phyloP scores from a whole-genome alignment of 306 rosid genomes.

The Vigna hirtella region DNA sequence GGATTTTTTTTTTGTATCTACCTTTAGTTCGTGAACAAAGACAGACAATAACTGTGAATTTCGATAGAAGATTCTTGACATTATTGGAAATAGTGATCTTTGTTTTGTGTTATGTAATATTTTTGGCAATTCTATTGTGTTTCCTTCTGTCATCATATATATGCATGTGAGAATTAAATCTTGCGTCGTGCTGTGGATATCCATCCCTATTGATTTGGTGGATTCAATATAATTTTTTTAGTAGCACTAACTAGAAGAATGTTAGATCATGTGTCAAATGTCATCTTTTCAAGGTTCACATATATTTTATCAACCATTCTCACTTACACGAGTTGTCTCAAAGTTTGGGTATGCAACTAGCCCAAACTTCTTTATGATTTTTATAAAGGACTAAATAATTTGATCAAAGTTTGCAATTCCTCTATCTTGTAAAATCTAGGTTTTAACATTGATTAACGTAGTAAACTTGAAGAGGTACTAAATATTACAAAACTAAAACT shows the following conservation, averaged over 20 bases:
- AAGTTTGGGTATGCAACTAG: too few species aligned
- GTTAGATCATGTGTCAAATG: background rate
- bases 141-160: background rate
- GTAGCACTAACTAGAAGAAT: background rate
- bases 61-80: conserved; percentile 39
- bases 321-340: too few species aligned
- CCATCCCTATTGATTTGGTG: background rate
- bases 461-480: too few species aligned
- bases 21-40: conserved; percentile 37
- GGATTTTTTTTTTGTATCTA: conserved; percentile 21
- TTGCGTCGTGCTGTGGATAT: background rate
- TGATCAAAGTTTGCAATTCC: too few species aligned
- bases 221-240: background rate
- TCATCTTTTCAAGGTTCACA: background rate
- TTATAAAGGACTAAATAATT: too few species aligned
- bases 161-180: background rate
- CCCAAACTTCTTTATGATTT: too few species aligned
- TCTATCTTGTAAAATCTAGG: too few species aligned
- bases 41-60: conserved; percentile 39
- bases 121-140: conserved; percentile 33
- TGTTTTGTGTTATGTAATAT: conserved; percentile 27
- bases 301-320: too few species aligned
- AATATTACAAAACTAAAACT: too few species aligned
- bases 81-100: conserved; percentile 33
- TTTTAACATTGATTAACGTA: too few species aligned